Percentiles rank a stretch among this genome's conserved stretches.
phyloP scores from a whole-genome alignment of 176 grass and related monocot genomes.

The Aegilops longissima region DNA sequence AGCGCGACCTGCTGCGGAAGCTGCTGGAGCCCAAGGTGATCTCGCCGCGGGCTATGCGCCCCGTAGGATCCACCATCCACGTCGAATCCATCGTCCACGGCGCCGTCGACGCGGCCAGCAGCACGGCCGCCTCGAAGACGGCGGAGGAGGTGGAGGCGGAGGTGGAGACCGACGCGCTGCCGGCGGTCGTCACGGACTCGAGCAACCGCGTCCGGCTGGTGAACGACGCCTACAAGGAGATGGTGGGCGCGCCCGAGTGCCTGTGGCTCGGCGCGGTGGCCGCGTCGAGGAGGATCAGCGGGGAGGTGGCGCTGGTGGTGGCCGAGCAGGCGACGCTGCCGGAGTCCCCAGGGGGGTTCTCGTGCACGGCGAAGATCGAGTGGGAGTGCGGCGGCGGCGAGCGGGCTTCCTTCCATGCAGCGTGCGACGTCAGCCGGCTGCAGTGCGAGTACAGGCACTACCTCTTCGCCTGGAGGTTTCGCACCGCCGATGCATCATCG shows the following conservation, averaged over 20 bases:
- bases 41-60: slow-evolving; percentile 66
- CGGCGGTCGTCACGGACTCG: slow-evolving; percentile 73
- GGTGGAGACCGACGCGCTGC: slow-evolving; percentile 65
- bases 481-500: slow-evolving; percentile 36
- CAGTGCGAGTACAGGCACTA: slow-evolving; percentile 78
- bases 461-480: slow-evolving; percentile 76
- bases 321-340: slow-evolving; percentile 30
- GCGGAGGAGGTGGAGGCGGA: slow-evolving; percentile 63
- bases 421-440: slow-evolving; percentile 69
- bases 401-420: slow-evolving; percentile 41
- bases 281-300: slow-evolving; percentile 69
- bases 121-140: slow-evolving; percentile 26
- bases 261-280: slow-evolving; percentile 72
- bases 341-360: slow-evolving; percentile 34
- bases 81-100: slow-evolving; percentile 41
- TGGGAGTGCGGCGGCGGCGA: slow-evolving; percentile 68
- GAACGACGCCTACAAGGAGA: slow-evolving; percentile 83
- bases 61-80: slow-evolving; percentile 65
- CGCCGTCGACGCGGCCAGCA: neutral
- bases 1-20: slow-evolving; percentile 83
- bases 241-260: slow-evolving; percentile 91
- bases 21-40: slow-evolving; percentile 78
- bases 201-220: slow-evolving; percentile 76
- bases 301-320: slow-evolving; percentile 66
- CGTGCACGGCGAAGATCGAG: slow-evolving; percentile 78